Conservation (phyloP, 2,329 filamentous ascomycete species). For the Colletotrichum neosansevieriae region DNA sequence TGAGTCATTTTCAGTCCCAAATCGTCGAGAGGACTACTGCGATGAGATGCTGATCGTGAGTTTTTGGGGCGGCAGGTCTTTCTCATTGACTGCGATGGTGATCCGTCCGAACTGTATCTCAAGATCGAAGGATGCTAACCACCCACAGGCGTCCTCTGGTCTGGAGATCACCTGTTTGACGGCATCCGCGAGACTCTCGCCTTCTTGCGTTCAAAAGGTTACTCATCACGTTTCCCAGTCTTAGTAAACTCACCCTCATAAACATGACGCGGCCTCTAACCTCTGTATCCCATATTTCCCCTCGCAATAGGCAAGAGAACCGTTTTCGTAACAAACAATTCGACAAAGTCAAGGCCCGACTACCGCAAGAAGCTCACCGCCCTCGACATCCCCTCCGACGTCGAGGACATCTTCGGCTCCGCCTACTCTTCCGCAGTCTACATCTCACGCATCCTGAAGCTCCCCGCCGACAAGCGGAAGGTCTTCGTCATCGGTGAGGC, state of each 20-base stretch:
- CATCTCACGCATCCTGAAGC: slow-evolving; percentile 89
- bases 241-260: slow-evolving; percentile 6
- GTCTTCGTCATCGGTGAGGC: slow-evolving; percentile 94
- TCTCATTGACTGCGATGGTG: slow-evolving; percentile 97
- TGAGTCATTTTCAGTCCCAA: slow-evolving; percentile 32
- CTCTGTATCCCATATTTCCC: slow-evolving; percentile 7
- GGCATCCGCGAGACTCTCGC: slow-evolving; percentile 87
- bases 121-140: slow-evolving; percentile 15
- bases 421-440: slow-evolving; percentile 96
- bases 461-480: slow-evolving; percentile 84
- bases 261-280: slow-evolving; percentile 3
- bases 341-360: slow-evolving; percentile 92
- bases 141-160: slow-evolving; percentile 89
- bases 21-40: slow-evolving; percentile 5
- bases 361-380: slow-evolving; percentile 91
- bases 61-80: slow-evolving; percentile 73
- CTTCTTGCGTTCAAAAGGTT: slow-evolving; percentile 84
- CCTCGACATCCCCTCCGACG: slow-evolving; percentile 82
- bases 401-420: slow-evolving; percentile 95
- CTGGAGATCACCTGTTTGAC: slow-evolving; percentile 89
- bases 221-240: slow-evolving; percentile 39
- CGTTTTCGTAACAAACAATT: slow-evolving; percentile 99
- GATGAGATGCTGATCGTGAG: slow-evolving; percentile 38
- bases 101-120: slow-evolving; percentile 28
- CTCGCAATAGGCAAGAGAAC: slow-evolving; percentile 80